Evolutionary conservation across 2,329 filamentous ascomycete species (phyloP), one percentile per base, ranked within the genome.

Genomic region (Aspergillus sp.): DNA sequence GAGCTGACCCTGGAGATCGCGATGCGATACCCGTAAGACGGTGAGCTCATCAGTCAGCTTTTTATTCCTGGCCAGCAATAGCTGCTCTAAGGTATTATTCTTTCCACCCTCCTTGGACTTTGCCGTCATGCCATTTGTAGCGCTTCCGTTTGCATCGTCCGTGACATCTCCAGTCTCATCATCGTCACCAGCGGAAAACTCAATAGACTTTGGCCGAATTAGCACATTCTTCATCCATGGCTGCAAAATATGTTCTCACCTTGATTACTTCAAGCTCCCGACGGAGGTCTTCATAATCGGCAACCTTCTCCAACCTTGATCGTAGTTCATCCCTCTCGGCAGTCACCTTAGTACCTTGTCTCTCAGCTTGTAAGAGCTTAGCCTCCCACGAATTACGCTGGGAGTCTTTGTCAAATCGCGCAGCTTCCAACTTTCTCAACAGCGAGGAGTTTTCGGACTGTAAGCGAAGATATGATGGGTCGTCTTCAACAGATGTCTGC

Each of bases 201-300:
- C 93, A 56, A 98, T 96, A 54, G 91, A 95, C 79, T 79, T 46
- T 7, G 31, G 6, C 11, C 39, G 28, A 30, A 29, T 48, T 46
- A 55, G 54, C 34, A 36, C 19, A 19, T 19, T 19, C 27, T 33
- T 13, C 12, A 40, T 32, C 8, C 31, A 32, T 32, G 31, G 8
- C 8, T 35, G n/a, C 33, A 3, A 8, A 32, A 4, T 9, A 32
- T 32, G 33, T 35, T 19, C 60, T 46, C 60, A 78, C 78, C 65
- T 95, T 95, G 48, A 98, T 79, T 48, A 97, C 90, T 59, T 97
- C 91, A 3, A 98, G 77, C 67, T 98, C 94, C 52, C 94, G 88
- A 69, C 93, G 96, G 38, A 98, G 82, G 46, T 97, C 91, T 30
- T 97, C 90, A 63, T 98, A 98, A 64, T 98, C 93, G 53, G 82